These are phyloP conservation scores for Xylariaceae sp. DNA, from an alignment of 2,329 filamentous ascomycete species.

Conservation along the genomic window DNA sequence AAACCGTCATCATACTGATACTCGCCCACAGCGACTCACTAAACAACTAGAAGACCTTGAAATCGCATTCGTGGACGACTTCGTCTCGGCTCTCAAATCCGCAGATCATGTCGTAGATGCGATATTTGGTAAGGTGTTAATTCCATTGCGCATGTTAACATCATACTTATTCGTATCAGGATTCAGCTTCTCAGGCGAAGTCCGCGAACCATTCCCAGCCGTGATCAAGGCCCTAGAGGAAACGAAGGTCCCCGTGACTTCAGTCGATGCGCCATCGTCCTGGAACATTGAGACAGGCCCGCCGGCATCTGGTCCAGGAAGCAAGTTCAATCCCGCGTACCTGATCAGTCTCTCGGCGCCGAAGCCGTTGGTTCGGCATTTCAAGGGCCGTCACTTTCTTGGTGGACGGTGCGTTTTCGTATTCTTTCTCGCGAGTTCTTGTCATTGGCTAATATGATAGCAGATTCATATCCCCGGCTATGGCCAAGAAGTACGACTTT, in stretches of 20 bases:
- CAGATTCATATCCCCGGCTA: conserved; percentile 71
- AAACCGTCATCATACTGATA: conserved; percentile 13
- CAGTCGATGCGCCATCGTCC: conserved; percentile 87
- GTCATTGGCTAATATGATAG: conserved; percentile 16
- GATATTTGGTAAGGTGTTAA: conserved; percentile 65
- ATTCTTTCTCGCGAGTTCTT: background rate
- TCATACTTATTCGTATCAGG: conserved; percentile 41
- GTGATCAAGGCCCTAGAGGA: conserved; percentile 74
- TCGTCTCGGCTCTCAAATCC: conserved; percentile 57
- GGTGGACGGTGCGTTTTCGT: conserved; percentile 63
- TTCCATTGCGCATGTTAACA: conserved; percentile 8
- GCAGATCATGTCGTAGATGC: conserved; percentile 85
- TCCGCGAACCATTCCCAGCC: conserved; percentile 83
- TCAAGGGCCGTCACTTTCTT: conserved; percentile 83
- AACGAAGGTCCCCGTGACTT: conserved; percentile 70
- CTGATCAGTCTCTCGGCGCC: conserved; percentile 88
- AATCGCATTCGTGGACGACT: conserved; percentile 80
- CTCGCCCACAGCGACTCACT: conserved; percentile 58
- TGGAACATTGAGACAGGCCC: conserved; percentile 91
- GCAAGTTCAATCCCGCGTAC: conserved; percentile 71
- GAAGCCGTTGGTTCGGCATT: conserved; percentile 81
- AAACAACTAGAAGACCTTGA: conserved; percentile 80
- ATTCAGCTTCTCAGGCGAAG: conserved; percentile 87
- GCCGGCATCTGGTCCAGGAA: conserved; percentile 68
- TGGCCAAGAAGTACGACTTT: conserved; percentile 81